A percentile compares a stretch with the other conserved stretches of the same genome.
Evolutionary conservation across 2,329 filamentous ascomycete species (phyloP).

Genomic region (Cladosporium sphaerospermum): DNA sequence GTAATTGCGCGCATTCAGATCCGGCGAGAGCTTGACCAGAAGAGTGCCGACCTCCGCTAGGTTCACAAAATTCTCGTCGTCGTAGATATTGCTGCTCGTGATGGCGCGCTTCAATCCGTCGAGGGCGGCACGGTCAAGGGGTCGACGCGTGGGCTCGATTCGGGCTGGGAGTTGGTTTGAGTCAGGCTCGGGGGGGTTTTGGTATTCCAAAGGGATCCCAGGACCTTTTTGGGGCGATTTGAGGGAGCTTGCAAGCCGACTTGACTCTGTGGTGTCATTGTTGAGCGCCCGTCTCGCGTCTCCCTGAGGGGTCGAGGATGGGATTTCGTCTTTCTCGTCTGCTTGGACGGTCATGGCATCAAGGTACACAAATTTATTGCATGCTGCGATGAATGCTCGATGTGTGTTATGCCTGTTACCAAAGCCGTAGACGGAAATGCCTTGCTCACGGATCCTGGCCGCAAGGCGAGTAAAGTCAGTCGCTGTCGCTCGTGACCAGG

Average conservation of each 20-base stretch:
- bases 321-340: constrained; percentile 13
- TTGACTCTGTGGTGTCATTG: background rate
- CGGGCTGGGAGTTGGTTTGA: background rate
- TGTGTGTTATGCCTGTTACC: constrained; percentile 26
- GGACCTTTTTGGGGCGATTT: background rate
- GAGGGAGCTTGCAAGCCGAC: background rate
- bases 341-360: constrained; percentile 19
- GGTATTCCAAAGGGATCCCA: background rate
- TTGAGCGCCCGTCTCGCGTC: background rate
- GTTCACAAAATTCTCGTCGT: constrained; percentile 23
- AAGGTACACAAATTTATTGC: constrained; percentile 27
- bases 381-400: constrained; percentile 25
- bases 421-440: constrained; percentile 31
- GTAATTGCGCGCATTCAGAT: constrained; percentile 27
- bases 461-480: constrained; percentile 34
- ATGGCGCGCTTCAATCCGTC: constrained; percentile 16
- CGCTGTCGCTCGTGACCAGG: constrained; percentile 32
- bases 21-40: constrained; percentile 21
- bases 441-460: constrained; percentile 31
- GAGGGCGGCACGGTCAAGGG: constrained; percentile 19
- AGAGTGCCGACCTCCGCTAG: constrained; percentile 23
- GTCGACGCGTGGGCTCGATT: constrained; percentile 7
- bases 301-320: background rate
- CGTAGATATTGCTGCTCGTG: constrained; percentile 11
- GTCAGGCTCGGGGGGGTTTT: background rate